Percentiles rank a stretch among this genome's conserved stretches.
Evolutionary conservation across 352 stramenopile species (phyloP).

Genomic region (Globisporangium abappressorium): DNA sequence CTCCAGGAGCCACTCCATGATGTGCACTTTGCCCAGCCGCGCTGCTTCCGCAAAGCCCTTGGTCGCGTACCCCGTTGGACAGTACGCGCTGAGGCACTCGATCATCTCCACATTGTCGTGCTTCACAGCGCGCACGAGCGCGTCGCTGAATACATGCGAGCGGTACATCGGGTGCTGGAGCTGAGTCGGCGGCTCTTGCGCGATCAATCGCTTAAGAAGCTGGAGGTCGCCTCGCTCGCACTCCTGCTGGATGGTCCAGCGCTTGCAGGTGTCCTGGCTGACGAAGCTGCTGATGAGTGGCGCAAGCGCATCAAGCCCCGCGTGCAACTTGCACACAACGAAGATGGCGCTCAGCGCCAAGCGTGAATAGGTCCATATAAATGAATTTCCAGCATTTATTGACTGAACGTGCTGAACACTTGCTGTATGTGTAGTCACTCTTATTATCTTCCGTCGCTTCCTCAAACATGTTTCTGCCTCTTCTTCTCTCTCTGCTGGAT

Average conservation of each 20-base stretch:
- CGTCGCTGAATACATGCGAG: not conserved
- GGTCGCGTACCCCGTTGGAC: not conserved
- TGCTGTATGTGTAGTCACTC: too few relatives aligned
- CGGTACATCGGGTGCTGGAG: not conserved
- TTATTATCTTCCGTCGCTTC: too few relatives aligned
- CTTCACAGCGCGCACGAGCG: not conserved
- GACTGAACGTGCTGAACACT: too few relatives aligned
- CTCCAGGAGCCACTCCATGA: not conserved
- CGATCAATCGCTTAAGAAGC: not conserved
- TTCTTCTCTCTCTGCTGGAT: not conserved
- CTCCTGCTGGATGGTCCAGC: constrained; percentile 7
- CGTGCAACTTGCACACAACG: not conserved
- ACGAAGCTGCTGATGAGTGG: constrained; percentile 1
- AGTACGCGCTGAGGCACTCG: not conserved
- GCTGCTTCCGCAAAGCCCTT: not conserved
- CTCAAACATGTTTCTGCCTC: not conserved
- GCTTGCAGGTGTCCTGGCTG: not conserved
- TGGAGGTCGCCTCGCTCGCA: not conserved
- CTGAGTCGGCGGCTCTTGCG: not conserved
- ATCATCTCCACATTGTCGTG: not conserved
- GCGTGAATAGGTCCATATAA: too few relatives aligned
- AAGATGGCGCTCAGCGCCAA: not conserved
- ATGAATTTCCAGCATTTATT: too few relatives aligned
- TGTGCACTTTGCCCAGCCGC: constrained; percentile 1
- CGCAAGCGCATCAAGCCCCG: not conserved